A percentile compares a stretch with the other conserved stretches of the same genome.
These are phyloP conservation scores for Botryotinia narcissicola DNA, from an alignment of 2,329 filamentous ascomycete species.

Conservation along the genomic window DNA sequence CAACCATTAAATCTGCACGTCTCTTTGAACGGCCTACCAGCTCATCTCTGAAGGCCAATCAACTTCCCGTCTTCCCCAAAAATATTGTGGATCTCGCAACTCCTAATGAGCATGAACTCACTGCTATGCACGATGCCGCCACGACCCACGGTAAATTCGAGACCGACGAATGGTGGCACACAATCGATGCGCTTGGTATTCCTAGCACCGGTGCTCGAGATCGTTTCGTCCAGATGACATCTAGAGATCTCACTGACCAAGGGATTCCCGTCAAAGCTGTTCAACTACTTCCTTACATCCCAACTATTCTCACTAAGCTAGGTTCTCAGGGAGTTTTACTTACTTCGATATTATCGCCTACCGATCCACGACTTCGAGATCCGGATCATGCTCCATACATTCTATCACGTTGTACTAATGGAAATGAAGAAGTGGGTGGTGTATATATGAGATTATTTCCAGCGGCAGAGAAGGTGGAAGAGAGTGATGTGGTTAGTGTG, in stretches of 20 bases:
- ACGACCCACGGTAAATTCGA: conserved; percentile 66
- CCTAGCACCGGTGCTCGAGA: conserved; percentile 66
- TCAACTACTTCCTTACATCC: conserved; percentile 84
- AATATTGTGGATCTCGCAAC: conserved; percentile 71
- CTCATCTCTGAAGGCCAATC: conserved; percentile 56
- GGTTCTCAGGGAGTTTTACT: conserved; percentile 63
- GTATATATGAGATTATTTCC: conserved; percentile 74
- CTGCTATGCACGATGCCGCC: conserved; percentile 73
- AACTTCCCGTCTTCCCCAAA: conserved; percentile 57
- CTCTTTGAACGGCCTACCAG: conserved; percentile 46
- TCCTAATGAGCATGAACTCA: conserved; percentile 80
- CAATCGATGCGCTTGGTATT: conserved; percentile 79
- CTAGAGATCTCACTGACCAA: conserved; percentile 64
- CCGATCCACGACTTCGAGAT: conserved; percentile 65
- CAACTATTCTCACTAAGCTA: conserved; percentile 80
- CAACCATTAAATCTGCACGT: conserved; percentile 71
- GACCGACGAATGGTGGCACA: conserved; percentile 68
- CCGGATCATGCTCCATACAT: conserved; percentile 67
- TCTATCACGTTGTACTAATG: conserved; percentile 58
- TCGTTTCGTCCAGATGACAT: conserved; percentile 67
- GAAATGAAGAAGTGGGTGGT: conserved; percentile 61
- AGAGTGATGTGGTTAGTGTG: conserved; percentile 77
- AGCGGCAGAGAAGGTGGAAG: conserved; percentile 61
- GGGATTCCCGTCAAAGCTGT: conserved; percentile 82
- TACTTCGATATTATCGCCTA: conserved; percentile 64